Evolutionary conservation across 2,329 filamentous ascomycete genomes (phyloP), one percentile per base, ranked within the genome.

Genomic region (Grosmannia huntii): DNA sequence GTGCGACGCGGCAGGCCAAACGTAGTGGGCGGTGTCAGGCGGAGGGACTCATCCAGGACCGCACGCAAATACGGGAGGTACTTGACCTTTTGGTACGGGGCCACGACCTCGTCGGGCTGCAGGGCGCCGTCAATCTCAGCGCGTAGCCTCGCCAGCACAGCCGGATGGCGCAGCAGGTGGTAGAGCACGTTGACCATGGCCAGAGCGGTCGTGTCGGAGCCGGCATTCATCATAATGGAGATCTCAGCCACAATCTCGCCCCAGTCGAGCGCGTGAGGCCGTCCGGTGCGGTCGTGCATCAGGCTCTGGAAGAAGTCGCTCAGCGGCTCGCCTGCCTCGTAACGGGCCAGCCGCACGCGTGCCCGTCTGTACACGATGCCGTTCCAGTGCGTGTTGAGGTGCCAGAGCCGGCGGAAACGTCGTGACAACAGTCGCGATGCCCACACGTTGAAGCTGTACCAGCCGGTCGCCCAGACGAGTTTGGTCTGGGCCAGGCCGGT

Each of bases 221-320:
- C 65, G 11, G 65, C 66, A 16, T 65, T 48, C 63, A 72, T 69
- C 48, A 57, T 53, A 23, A 53, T 53, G 25, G 33, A 46, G 4
- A 80, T 70, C 63, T 84, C 80, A 14, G 80, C 78, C 0, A 80
- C 73, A 9, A 83, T 76, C 66, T 84, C 81, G 27, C 80, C 80
- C 73, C 73, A 80, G 60, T 81, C 76, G 1, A 83, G 73, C 44
- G 73, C 67, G 44, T 70, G 68, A 1, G 72, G 67, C 4, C 67
- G 65, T 19, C 68, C 74, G 21, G 72, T 10, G 57, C 70, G 74
- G 55, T 75, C 70, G 11, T 75, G 76, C 76, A 84, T 79, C 5
- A 83, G 65, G 0, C 73, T 72, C 56, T 76, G 71, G 69, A 84
- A 82, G 67, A 84, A 83, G 63, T 84, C 81, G 51, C 80, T 75